Base-by-base conservation (phyloP, 257 asterid species). In the Nemophila menziesii region DNA sequence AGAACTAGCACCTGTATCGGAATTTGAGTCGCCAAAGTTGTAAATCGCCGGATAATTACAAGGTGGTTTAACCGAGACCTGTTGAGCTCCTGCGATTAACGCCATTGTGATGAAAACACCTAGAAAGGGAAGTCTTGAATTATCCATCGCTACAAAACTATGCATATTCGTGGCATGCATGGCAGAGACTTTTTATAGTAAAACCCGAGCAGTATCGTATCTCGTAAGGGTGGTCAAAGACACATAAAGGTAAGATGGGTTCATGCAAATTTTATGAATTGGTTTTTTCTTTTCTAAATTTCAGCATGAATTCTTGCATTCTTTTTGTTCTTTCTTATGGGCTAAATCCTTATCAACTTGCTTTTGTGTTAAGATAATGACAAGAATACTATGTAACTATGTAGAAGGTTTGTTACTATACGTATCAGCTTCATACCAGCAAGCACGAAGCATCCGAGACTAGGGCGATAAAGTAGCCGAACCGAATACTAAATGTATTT, bases 1-100 rank as follows among this genome's bases (percentile, higher is more conserved):
- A n/a, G 82, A 61, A 16, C 62, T 54, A 0, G 66, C 77, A 3
- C 82, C 82, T 12, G 82, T 73, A 16, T 77, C 86, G 4, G 79
- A 73, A 55, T 70, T 77, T 0, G 79, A 67, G 62, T 77, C 82
- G 4, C 82, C 79, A 13, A 77, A 77, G 54, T 77, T 73, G 67
- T 70, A 73, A 4, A 70, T 55, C 8, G 80, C 79, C 5, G 77
- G 87, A 20, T 64, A 69, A 5, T 70, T 22, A 20, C 87, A 70
- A 16, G 70, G 66, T 46, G 79, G 46, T 14, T 14, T 41, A 5
- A 24, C 46, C 23, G 14, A 13, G 20, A 22, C 4, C 17, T 5
- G 20, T 16, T 40, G 22, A 5, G 22, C 44, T 40, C 22, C 19
- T 1, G 22, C 44, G 20, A 14, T 12, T 41, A 2, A 8, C 14